These are phyloP conservation scores for Monilinia laxa DNA, from an alignment of 2,329 filamentous ascomycete genomes.

Conservation along the genomic window DNA sequence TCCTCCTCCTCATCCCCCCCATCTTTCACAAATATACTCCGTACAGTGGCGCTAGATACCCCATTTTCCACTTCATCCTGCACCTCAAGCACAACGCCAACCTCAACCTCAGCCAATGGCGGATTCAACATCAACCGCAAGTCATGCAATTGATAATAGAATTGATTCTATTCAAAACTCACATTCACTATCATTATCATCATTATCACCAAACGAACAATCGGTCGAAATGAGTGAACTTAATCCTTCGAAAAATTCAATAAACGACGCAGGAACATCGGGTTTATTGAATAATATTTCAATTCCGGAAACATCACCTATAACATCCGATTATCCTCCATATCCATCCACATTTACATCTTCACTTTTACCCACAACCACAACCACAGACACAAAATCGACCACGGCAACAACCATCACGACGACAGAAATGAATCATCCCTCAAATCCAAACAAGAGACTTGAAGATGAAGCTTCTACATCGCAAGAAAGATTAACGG, in stretches of 20 bases:
- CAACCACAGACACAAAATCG: not conserved
- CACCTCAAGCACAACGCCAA: not conserved
- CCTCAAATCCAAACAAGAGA: not conserved
- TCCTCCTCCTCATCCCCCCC: too few relatives aligned
- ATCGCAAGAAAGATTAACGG: constrained; percentile 8
- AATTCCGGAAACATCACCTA: constrained; percentile 15
- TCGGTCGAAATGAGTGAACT: constrained; percentile 14
- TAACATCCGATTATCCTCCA: constrained; percentile 2
- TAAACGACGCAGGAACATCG: constrained; percentile 14
- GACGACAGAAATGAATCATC: not conserved
- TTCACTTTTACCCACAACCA: not conserved
- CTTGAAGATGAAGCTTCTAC: not conserved
- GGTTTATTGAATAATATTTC: constrained; percentile 19
- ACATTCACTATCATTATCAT: not conserved
- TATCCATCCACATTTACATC: not conserved
- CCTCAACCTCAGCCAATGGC: not conserved
- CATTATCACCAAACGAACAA: not conserved
- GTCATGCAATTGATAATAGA: not conserved
- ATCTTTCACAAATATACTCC: too few relatives aligned
- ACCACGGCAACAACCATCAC: not conserved
- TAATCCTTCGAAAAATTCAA: not conserved
- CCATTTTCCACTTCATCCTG: constrained; percentile 10
- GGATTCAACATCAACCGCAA: constrained; percentile 6
- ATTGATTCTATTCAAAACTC: not conserved
- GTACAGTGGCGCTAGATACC: constrained; percentile 14